These are phyloP conservation scores for Samsoniella hepiali DNA, from an alignment of 2,329 filamentous ascomycete species.

Conservation along the genomic window DNA sequence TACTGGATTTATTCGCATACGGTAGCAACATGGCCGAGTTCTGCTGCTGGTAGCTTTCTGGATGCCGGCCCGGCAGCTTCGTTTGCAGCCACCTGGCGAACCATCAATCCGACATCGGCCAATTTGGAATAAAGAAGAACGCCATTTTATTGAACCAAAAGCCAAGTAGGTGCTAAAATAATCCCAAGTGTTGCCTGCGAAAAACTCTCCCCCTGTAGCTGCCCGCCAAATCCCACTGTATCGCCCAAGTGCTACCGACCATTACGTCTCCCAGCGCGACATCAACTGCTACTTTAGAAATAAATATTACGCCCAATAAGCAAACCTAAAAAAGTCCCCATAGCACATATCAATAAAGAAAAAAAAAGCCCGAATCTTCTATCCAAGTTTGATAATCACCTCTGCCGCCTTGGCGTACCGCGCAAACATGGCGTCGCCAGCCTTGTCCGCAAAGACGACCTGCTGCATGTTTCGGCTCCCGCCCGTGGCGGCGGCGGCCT, in stretches of 20 bases:
- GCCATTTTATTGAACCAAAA: background rate
- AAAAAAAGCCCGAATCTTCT: background rate
- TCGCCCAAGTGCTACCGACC: background rate
- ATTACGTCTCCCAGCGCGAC: background rate
- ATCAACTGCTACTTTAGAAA: background rate
- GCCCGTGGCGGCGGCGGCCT: too few relatives aligned
- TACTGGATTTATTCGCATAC: too few relatives aligned
- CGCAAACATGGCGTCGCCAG: background rate
- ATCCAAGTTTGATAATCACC: constrained; percentile 4
- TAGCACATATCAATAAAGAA: background rate
- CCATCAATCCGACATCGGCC: background rate
- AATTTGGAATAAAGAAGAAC: background rate
- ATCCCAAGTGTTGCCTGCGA: too few relatives aligned
- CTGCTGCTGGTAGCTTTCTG: too few relatives aligned
- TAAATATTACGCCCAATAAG: background rate
- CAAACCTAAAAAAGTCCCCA: background rate
- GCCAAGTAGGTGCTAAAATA: too few relatives aligned
- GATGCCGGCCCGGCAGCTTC: background rate
- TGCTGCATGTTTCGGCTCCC: background rate
- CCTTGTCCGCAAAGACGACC: background rate
- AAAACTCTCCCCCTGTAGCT: background rate
- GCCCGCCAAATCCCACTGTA: background rate
- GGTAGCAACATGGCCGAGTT: background rate
- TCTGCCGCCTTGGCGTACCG: background rate
- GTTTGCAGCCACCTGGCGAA: background rate